Evolutionary conservation across 2,329 filamentous ascomycete species (phyloP).

Genomic region (Scytalidium lignicola): DNA sequence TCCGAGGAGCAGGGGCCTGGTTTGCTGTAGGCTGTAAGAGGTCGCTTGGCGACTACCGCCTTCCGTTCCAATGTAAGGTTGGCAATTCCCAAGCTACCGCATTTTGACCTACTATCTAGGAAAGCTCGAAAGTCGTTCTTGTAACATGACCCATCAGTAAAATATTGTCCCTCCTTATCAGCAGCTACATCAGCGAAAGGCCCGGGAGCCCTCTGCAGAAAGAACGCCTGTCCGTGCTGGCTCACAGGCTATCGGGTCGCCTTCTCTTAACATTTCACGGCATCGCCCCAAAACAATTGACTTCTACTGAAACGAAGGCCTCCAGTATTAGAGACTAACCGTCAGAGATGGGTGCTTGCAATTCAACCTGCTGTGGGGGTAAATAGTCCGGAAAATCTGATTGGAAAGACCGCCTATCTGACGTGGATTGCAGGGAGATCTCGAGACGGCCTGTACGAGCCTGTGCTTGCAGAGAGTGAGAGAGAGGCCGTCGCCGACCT

Average conservation of each 20-base stretch:
- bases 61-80: neutral
- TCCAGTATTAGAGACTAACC: slow-evolving; percentile 23
- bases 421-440: slow-evolving; percentile 56
- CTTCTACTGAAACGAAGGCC: slow-evolving; percentile 12
- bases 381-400: slow-evolving; percentile 12
- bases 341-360: slow-evolving; percentile 54
- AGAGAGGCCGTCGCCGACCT: slow-evolving; percentile 95
- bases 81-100: neutral
- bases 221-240: neutral
- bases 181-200: neutral
- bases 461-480: slow-evolving; percentile 89
- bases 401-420: slow-evolving; percentile 12
- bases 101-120: neutral
- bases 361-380: slow-evolving; percentile 59
- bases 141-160: neutral
- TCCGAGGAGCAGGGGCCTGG: neutral
- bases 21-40: neutral
- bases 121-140: neutral
- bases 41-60: neutral
- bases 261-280: neutral
- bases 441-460: slow-evolving; percentile 78
- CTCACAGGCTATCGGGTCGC: neutral
- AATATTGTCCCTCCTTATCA: neutral
- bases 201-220: neutral
- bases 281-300: slow-evolving; percentile 19